phyloP scores from a whole-genome alignment of 2,329 filamentous ascomycete genomes.

The Colletotrichum sidae region DNA sequence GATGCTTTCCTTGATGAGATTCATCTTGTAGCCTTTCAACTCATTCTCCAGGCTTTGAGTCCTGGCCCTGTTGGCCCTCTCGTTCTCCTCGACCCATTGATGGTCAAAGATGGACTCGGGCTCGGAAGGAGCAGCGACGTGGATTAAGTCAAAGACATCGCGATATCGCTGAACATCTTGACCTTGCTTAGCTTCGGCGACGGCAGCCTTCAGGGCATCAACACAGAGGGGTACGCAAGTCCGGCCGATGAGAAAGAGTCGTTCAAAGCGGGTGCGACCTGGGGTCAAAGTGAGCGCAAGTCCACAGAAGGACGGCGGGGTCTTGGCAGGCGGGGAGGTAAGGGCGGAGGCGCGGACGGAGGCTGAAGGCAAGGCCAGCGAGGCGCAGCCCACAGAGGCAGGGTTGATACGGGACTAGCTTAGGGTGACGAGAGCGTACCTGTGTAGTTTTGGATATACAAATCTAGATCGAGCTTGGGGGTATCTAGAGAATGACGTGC shows the following conservation, averaged over 20 bases:
- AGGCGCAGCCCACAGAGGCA: constrained; percentile 31
- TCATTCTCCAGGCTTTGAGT: constrained; percentile 83
- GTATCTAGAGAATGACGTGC: constrained; percentile 30
- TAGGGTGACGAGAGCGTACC: constrained; percentile 62
- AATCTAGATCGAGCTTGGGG: constrained; percentile 91
- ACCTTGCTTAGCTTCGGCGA: constrained; percentile 80
- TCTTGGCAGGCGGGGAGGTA: constrained; percentile 27
- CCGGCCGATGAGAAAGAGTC: constrained; percentile 84
- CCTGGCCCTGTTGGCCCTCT: constrained; percentile 75
- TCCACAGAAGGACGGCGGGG: constrained; percentile 16
- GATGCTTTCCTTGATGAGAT: constrained; percentile 97
- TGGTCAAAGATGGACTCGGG: constrained; percentile 75
- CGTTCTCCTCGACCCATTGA: constrained; percentile 79
- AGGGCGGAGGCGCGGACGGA: constrained; percentile 24
- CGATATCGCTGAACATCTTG: constrained; percentile 80
- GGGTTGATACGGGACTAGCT: constrained; percentile 15
- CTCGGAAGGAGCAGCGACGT: constrained; percentile 72
- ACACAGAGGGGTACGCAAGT: constrained; percentile 80
- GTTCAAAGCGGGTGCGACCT: constrained; percentile 86
- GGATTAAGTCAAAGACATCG: constrained; percentile 74
- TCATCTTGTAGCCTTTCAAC: constrained; percentile 94
- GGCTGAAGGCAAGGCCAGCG: constrained; percentile 21
- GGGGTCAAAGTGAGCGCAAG: constrained; percentile 21
- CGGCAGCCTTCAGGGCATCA: constrained; percentile 84
- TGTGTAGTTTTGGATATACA: constrained; percentile 89